Percentiles rank a stretch among this genome's conserved stretches.
Conservation (phyloP, 2,329 filamentous ascomycete species). For the Aspergillus niger region DNA sequence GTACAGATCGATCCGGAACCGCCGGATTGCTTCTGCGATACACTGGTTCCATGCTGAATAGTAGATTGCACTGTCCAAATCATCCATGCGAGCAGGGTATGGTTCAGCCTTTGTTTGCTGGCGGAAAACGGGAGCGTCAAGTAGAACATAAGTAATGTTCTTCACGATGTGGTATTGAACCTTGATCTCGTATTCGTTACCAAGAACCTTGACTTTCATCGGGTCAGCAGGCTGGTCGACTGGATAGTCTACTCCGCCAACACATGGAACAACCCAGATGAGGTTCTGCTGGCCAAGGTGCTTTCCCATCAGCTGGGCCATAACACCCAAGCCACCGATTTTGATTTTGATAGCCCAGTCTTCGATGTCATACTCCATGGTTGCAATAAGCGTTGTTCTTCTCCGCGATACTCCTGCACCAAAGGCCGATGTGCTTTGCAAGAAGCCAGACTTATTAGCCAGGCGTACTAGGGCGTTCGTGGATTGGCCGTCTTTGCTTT, state of each 20-base stretch:
- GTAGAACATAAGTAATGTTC: slow-evolving; percentile 69
- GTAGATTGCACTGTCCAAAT: slow-evolving; percentile 67
- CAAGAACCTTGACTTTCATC: slow-evolving; percentile 64
- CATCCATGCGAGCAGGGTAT: slow-evolving; percentile 69
- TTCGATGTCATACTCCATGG: slow-evolving; percentile 72
- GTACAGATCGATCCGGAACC: slow-evolving; percentile 66
- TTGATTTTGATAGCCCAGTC: slow-evolving; percentile 72
- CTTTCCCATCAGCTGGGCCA: slow-evolving; percentile 70
- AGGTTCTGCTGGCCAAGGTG: slow-evolving; percentile 65
- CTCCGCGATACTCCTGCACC: slow-evolving; percentile 35
- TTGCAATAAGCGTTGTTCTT: slow-evolving; percentile 66
- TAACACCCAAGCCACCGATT: slow-evolving; percentile 69
- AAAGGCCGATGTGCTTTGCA: slow-evolving; percentile 41
- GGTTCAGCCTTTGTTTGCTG: slow-evolving; percentile 64
- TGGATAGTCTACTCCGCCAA: slow-evolving; percentile 66
- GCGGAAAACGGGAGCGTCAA: slow-evolving; percentile 68
- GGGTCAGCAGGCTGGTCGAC: slow-evolving; percentile 60
- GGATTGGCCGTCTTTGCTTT: slow-evolving; percentile 36
- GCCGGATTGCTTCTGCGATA: slow-evolving; percentile 63
- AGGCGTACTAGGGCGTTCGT: slow-evolving; percentile 39
- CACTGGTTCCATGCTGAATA: slow-evolving; percentile 73
- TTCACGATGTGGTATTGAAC: slow-evolving; percentile 65
- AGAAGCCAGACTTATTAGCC: slow-evolving; percentile 38
- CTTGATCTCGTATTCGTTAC: slow-evolving; percentile 61
- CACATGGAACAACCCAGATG: slow-evolving; percentile 65